phyloP scores from a whole-genome alignment of 768 basidiomycete species.

The Mycena vitilis region DNA sequence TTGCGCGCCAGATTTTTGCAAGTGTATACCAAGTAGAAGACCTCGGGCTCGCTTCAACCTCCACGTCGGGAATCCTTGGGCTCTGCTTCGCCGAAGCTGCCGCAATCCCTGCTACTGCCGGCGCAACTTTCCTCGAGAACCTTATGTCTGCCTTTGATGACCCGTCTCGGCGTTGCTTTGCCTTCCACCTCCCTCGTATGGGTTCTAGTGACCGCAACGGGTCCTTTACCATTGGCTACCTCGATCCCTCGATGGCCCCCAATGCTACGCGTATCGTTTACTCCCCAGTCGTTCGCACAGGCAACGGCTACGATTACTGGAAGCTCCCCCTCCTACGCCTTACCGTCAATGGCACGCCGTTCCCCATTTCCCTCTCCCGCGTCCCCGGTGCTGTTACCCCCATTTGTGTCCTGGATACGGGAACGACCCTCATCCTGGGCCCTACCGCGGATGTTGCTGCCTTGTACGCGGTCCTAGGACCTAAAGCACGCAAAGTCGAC shows the following conservation, averaged over 20 bases:
- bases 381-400: constrained; percentile 53
- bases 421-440: constrained; percentile 67
- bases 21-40: constrained; percentile 54
- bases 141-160: constrained; percentile 54
- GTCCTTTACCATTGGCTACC: constrained; percentile 63
- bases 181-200: constrained; percentile 59
- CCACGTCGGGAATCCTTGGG: constrained; percentile 68
- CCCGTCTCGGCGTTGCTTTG: constrained; percentile 59
- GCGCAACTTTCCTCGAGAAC: constrained; percentile 60
- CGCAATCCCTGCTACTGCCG: constrained; percentile 56
- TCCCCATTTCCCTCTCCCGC: constrained; percentile 59
- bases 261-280: constrained; percentile 47
- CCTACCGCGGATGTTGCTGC: constrained; percentile 63
- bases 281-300: constrained; percentile 53
- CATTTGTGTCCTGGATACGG: constrained; percentile 73
- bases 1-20: constrained; percentile 64
- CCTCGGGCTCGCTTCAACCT: constrained; percentile 57
- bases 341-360: constrained; percentile 54
- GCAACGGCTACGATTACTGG: constrained; percentile 64
- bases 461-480: constrained; percentile 62
- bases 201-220: constrained; percentile 44
- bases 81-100: constrained; percentile 62
- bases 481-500: constrained; percentile 50
- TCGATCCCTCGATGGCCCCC: constrained; percentile 53
- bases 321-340: constrained; percentile 62